A percentile compares a stretch with the other conserved stretches of the same genome.
Evolutionary conservation across 1,139 yeast genomes (phyloP).

Genomic region (Magnusiomyces ingens): DNA sequence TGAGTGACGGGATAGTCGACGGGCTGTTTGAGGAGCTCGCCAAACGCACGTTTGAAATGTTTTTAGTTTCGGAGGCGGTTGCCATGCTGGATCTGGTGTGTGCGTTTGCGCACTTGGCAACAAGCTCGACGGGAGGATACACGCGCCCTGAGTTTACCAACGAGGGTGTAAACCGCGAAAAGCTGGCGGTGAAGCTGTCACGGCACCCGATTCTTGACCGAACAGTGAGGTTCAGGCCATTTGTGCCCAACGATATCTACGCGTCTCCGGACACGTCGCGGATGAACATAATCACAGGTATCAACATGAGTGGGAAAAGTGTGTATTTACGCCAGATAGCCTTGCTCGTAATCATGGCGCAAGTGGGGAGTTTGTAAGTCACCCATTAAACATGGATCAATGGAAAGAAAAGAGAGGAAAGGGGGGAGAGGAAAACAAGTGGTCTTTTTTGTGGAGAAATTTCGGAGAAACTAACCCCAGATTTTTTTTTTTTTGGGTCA

Average conservation of each 20-base stretch:
- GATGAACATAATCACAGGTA: constrained; percentile 42
- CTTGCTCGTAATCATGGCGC: constrained; percentile 42
- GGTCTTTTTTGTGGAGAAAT: too few species aligned
- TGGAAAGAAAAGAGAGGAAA: too few species aligned
- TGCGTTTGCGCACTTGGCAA: constrained; percentile 33
- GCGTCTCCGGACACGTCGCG: constrained; percentile 34
- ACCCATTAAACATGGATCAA: too few species aligned
- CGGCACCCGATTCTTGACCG: constrained; percentile 41
- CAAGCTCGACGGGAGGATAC: constrained; percentile 25
- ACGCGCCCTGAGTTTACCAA: constrained; percentile 33
- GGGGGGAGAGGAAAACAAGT: too few species aligned
- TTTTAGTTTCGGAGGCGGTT: constrained; percentile 42
- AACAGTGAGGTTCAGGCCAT: constrained; percentile 21
- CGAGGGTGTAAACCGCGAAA: constrained; percentile 23
- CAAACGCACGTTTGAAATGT: constrained; percentile 33
- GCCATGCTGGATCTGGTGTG: constrained; percentile 41
- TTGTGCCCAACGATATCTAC: constrained; percentile 38
- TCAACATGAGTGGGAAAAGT: constrained; percentile 52
- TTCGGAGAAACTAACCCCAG: too few species aligned
- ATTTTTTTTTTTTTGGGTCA: constrained; percentile 17
- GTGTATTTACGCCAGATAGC: constrained; percentile 45
- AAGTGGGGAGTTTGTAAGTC: constrained; percentile 38
- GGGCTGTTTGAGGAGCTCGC: constrained; percentile 28
- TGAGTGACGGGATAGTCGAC: constrained; percentile 39
- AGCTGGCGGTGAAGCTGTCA: constrained; percentile 31